A percentile compares a stretch with the other conserved stretches of the same genome.
Conservation (phyloP, 352 stramenopile species). For the Globisporangium viniferum region DNA sequence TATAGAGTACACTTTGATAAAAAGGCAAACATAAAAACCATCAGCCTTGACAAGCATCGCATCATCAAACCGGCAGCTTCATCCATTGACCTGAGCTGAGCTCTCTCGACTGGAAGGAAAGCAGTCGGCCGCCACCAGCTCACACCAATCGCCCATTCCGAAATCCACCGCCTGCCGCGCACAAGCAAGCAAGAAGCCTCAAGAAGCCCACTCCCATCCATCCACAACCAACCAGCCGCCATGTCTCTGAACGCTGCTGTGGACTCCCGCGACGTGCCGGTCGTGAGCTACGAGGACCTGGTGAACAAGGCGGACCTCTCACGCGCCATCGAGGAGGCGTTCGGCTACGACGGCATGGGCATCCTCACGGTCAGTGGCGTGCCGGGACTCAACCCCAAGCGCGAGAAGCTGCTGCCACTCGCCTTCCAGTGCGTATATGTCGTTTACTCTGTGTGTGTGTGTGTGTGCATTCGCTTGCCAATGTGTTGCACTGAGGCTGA, state of each 20-base stretch:
- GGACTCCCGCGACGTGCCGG: conserved; percentile 45
- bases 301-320: conserved; percentile 42
- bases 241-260: not conserved
- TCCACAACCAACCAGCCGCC: not conserved
- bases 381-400: conserved; percentile 69
- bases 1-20: too few relatives aligned
- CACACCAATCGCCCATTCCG: conserved; percentile 1
- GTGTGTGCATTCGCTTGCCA: not conserved
- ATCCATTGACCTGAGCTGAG: not conserved
- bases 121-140: not conserved
- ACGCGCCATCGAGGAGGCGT: conserved; percentile 68
- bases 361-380: conserved; percentile 89
- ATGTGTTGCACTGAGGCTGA: not conserved
- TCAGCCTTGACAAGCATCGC: conserved; percentile 12
- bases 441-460: not conserved
- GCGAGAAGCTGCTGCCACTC: conserved; percentile 76
- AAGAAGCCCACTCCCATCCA: not conserved
- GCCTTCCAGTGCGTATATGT: conserved; percentile 61
- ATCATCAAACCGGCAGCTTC: not conserved
- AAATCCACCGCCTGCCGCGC: conserved; percentile 1
- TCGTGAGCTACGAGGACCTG: conserved; percentile 62
- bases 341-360: conserved; percentile 88
- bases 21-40: not conserved
- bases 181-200: not conserved
- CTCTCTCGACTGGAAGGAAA: not conserved